Base-by-base conservation (phyloP, 192 early-diverging fungal species). In the Rhizoclosmatium sp. region DNA sequence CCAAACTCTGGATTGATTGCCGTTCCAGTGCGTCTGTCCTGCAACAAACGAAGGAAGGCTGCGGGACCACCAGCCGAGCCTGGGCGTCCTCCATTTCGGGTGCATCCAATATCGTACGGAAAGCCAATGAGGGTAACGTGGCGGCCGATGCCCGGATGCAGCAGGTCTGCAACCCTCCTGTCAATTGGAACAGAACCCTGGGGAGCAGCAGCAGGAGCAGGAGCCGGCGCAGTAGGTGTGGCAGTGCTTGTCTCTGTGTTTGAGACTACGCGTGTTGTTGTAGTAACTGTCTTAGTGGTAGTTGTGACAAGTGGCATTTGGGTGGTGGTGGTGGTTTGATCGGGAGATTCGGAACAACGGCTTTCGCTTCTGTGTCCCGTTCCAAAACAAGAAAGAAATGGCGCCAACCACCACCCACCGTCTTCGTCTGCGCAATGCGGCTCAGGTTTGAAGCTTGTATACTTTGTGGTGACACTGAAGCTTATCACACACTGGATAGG, bases 111-210 rank as follows among this genome's bases (percentile, higher is more conserved):
- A 59, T 75, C 72, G 59, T 75, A 75, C 0, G 72, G 72, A 44
- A 75, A 75, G 2, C 72, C 72, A 75, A 75, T 39, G 47, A 75
- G 14, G 7, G 72, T 75, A 10, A 75, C 72, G 61, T 75, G 72
- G 16, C 44, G 39, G 0, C 59, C 72, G 19, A 64, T 45, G 58
- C 72, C 72, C 31, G 4, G 16, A 4, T 47, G 59, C 59, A 75
- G 44, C 42, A 75, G 40, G 72, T 75, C 72, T 31, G 44, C 58
- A 10, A 75, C 72, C 12, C 72, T 16, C 19, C 19, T 56, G 21
- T 44, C 72, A 5, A n/a, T 56, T n/a, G 19, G 9, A n/a, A 58
- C 56, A 14, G 56, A 16, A 14, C 14, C 56, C 56, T 14, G 14
- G 14, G 14, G 14, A 14, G 54, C 54, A 14, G 54, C 54, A n/a